Conservation (phyloP, 2,329 filamentous ascomycete species). For the Clonostachys rhizophaga region DNA sequence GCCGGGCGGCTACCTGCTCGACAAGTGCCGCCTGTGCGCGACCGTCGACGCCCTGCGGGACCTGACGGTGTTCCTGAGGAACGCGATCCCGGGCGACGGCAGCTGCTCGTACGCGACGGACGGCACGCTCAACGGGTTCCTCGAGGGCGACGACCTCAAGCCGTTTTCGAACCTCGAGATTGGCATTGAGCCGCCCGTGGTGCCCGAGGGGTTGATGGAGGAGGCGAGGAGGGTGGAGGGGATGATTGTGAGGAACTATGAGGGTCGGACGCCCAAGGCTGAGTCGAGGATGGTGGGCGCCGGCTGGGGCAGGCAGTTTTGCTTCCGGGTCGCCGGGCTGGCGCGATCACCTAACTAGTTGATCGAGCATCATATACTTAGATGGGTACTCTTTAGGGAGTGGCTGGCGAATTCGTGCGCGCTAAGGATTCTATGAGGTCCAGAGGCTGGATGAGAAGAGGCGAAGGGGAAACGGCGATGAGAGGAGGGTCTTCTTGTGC, state of each 20-base stretch:
- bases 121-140: slow-evolving; percentile 2
- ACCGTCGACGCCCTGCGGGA: slow-evolving; percentile 1
- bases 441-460: too few relatives aligned
- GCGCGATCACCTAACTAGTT: not conserved
- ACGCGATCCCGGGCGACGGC: not conserved
- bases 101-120: slow-evolving; percentile 3
- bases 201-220: not conserved
- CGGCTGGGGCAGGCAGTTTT: not conserved
- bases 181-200: not conserved
- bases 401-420: not conserved
- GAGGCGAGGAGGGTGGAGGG: not conserved
- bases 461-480: too few relatives aligned
- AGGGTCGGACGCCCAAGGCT: not conserved
- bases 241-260: not conserved
- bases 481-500: too few relatives aligned
- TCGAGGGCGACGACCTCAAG: not conserved
- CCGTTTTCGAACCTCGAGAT: slow-evolving; percentile 1
- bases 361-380: not conserved
- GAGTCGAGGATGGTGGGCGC: not conserved
- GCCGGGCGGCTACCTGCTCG: not conserved
- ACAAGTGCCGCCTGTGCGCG: slow-evolving; percentile 1
- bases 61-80: not conserved
- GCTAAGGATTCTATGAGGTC: not conserved
- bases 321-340: not conserved
- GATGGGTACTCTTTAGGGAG: not conserved